Evolutionary conservation across 2,329 filamentous ascomycete species (phyloP), one percentile per base, ranked within the genome.

Genomic region (Tolypocladium cylindrosporum): DNA sequence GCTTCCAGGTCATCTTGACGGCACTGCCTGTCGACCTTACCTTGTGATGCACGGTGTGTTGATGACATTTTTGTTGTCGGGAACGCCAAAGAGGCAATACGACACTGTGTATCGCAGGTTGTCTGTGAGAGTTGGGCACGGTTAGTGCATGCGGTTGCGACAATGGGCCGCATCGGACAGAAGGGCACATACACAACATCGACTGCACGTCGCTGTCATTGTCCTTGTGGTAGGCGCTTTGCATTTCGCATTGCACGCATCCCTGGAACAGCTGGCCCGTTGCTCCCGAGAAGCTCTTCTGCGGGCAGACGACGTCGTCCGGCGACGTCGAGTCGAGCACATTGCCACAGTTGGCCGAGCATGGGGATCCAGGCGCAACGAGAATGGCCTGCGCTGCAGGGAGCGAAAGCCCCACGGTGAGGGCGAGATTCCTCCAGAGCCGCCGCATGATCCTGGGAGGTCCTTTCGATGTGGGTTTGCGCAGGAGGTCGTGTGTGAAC

Each of bases 81-180:
- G 77, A 7, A 69, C 67, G 2, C 79, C 79, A 59, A 77, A 86
- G 1, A 86, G 63, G 64, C 84, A 87, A 63, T 78, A 77, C 1
- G 79, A 79, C 1, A 79, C 62, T 7, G 81, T 75, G 64, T 78
- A 85, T 65, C 84, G 76, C 56, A 85, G 62, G 62, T 86, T 86
- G 61, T 85, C 82, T 85, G 43, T n/a, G 40, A 7, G 48, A 21
- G 53, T 14, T 10, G 39, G 16, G 40, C 37, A 57, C 34, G 7
- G 61, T 66, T 36, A 64, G 68, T 4, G 8, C 48, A 45, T 9
- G 19, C 2, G 36, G n/a, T 52, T 36, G 16, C 53, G 21, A 45
- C 21, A 40, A 36, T 13, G 14, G 48, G 41, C 41, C 57, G 60
- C 43, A 53, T 50, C 36, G 4, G 24, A 11, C 51, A 51, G 11